Evolutionary conservation across 257 asterid genomes (phyloP).

Genomic region (Plectranthus barbatus): DNA sequence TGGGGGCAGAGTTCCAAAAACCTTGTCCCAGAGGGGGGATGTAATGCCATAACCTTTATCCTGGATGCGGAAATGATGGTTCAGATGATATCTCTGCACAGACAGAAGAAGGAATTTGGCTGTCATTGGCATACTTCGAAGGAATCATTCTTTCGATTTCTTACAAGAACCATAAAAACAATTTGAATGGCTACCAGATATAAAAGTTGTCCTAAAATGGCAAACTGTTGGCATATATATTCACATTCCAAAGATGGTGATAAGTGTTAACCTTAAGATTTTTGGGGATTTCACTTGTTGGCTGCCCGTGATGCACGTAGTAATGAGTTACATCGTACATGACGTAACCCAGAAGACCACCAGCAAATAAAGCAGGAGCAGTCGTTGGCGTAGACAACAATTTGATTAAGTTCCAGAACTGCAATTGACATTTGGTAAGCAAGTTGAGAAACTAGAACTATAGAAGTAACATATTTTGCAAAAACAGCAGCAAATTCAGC

Average conservation of each 20-base stretch:
- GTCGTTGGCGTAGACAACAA: conserved; percentile 44
- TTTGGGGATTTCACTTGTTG: conserved; percentile 45
- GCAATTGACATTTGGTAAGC: conserved; percentile 15
- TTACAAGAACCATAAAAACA: no score
- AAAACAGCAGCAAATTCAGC: no score
- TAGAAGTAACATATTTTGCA: neutral
- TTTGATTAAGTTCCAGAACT: conserved; percentile 62
- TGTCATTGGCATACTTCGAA: no score
- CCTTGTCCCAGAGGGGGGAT: conserved; percentile 81
- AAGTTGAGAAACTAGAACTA: neutral
- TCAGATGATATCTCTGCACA: conserved; percentile 82
- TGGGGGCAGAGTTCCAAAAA: conserved; percentile 76
- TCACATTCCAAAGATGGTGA: neutral
- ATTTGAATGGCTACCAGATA: neutral
- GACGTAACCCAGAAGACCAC: conserved; percentile 76
- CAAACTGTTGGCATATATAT: no score
- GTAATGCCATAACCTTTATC: conserved; percentile 87
- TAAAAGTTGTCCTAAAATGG: no score
- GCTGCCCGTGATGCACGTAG: conserved; percentile 86
- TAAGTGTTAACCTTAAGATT: conserved; percentile 87
- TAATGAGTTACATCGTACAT: conserved; percentile 88
- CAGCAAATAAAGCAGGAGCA: conserved; percentile 75
- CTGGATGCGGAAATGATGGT: conserved; percentile 87
- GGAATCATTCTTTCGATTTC: no score
- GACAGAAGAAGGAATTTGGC: neutral